Evolutionary conservation across 306 rosid genomes (phyloP), one percentile per base, ranked within the genome.

Genomic region (cucumber (Cucumis sativus)): DNA sequence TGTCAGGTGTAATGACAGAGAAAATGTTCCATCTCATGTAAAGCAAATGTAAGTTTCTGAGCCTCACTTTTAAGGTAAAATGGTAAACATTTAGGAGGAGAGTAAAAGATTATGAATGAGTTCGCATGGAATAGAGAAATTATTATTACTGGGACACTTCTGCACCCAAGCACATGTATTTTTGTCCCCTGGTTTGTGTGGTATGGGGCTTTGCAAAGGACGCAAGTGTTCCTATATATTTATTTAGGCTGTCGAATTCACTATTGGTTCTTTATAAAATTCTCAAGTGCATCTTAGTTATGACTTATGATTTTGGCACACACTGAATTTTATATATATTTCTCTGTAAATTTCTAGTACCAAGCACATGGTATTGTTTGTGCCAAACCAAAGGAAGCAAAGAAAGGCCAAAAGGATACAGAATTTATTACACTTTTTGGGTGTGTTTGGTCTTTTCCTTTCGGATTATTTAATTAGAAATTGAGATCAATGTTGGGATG

Each of bases 271-370:
- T 12, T 43, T 70, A 70, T 47, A 45, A 69, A 43, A 45, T 69
- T 45, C 56, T 69, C 52, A 39, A 67, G 55, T 67, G 72, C 72
- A 67, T 67, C 74, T 67, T 67, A 67, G 74, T 41, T 67, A 67
- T 40, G 33, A 20, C 74, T 41, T 67, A 6, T 67, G 54, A 65
- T 39, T 65, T 65, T 65, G 72, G 72, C 51, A 65, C 51, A 65
- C n/a, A 39, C 72, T 65, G 13, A 18, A 17, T 37, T 67, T 2
- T 67, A 67, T 41, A 41, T 41, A 41, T 41, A 40, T 67, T 11
- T 40, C 33, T 20, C 74, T 67, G 54, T 9, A 67, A 67, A 41
- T 33, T 40, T 20, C 35, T n/a, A 20, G 74, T 67, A 41, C 17
- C 6, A 8, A 4, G 74, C 74, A 67, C 74, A 67, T 67, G 74